Evolutionary conservation across 2,329 filamentous ascomycete species (phyloP).

Genomic region (Thielaviopsis musarum): DNA sequence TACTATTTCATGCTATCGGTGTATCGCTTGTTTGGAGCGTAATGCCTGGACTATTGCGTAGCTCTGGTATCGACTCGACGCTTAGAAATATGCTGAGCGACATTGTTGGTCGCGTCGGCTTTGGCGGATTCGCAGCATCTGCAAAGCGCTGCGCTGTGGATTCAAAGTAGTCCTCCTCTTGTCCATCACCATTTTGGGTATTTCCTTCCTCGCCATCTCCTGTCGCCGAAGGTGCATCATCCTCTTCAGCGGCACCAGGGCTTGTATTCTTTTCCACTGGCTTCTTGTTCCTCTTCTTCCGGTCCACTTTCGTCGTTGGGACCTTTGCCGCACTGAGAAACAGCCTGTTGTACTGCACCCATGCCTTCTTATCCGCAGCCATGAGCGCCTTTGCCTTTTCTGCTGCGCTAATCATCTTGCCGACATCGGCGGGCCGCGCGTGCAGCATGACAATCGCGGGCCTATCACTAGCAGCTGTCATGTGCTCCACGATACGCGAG

Average conservation of each 20-base stretch:
- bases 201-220: background rate
- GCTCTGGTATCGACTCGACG: conserved; percentile 32
- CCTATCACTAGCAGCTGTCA: conserved; percentile 18
- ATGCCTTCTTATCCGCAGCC: conserved; percentile 26
- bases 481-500: conserved; percentile 26
- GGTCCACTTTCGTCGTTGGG: background rate
- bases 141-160: conserved; percentile 39
- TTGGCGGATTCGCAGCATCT: conserved; percentile 30
- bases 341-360: conserved; percentile 41
- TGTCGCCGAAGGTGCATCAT: background rate
- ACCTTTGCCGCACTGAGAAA: conserved; percentile 27
- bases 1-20: conserved; percentile 9
- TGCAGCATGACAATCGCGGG: conserved; percentile 29
- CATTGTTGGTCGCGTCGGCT: conserved; percentile 29
- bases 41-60: conserved; percentile 31
- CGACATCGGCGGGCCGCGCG: conserved; percentile 32
- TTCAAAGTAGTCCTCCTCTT: conserved; percentile 34
- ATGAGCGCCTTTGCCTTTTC: conserved; percentile 48
- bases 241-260: background rate
- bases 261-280: background rate
- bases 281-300: background rate
- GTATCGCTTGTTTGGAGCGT: conserved; percentile 30
- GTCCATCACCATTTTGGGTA: conserved; percentile 7
- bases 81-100: conserved; percentile 47
- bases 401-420: conserved; percentile 50